These are phyloP conservation scores for Ceratocystis colombiana DNA, from an alignment of 2,329 filamentous ascomycete genomes.

Conservation along the genomic window DNA sequence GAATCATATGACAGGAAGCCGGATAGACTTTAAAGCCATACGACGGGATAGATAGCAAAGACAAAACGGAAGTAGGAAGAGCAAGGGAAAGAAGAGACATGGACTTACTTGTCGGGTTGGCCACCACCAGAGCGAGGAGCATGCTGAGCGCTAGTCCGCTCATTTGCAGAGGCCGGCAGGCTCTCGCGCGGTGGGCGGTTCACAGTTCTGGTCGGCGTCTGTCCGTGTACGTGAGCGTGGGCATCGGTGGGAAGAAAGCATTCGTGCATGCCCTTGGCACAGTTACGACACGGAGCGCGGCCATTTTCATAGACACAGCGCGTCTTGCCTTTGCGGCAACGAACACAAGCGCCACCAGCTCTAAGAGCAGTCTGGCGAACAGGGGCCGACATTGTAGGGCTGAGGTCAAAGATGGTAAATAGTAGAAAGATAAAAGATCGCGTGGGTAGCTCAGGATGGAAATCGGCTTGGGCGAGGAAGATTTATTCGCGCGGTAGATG, in stretches of 20 bases:
- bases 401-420: neutral
- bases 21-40: neutral
- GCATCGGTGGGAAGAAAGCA: constrained; percentile 53
- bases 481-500: too few relatives aligned
- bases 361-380: constrained; percentile 50
- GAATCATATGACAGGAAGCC: neutral
- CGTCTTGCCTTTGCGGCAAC: constrained; percentile 55
- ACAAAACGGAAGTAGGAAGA: constrained; percentile 19
- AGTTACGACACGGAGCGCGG: constrained; percentile 53
- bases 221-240: constrained; percentile 49
- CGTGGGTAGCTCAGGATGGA: neutral
- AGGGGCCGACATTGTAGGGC: constrained; percentile 36
- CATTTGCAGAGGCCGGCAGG: constrained; percentile 38
- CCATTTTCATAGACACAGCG: constrained; percentile 55
- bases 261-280: constrained; percentile 53
- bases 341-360: constrained; percentile 51
- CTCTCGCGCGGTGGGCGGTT: constrained; percentile 45
- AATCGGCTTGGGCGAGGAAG: neutral
- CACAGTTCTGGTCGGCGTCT: constrained; percentile 44
- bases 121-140: constrained; percentile 35
- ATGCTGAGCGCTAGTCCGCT: constrained; percentile 37
- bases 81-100: neutral
- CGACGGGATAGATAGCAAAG: constrained; percentile 14
- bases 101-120: constrained; percentile 48
- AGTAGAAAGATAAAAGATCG: neutral